Conservation (phyloP, 129 eudicot species). For the Chrysanthemum makinoi region DNA sequence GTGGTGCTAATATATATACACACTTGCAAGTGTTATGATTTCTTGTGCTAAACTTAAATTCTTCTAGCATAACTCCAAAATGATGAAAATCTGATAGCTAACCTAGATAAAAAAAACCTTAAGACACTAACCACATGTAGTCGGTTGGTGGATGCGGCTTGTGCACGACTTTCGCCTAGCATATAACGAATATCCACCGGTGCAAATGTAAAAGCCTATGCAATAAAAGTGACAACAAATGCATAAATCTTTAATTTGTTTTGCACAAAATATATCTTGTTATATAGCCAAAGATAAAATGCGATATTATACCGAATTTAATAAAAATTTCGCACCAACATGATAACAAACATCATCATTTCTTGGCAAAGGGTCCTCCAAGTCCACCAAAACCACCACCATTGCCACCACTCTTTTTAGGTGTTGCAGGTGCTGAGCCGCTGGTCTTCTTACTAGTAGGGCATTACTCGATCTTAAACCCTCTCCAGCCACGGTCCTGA, state of each 20-base stretch:
- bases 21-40: too few relatives aligned
- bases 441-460: constrained; percentile 23
- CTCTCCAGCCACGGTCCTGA: too few relatives aligned
- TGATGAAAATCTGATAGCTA: too few relatives aligned
- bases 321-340: constrained; percentile 27
- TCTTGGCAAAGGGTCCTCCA: constrained; percentile 44
- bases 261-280: constrained; percentile 33
- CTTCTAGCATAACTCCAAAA: too few relatives aligned
- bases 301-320: constrained; percentile 25
- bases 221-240: constrained; percentile 16
- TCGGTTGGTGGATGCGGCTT: too few relatives aligned
- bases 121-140: too few relatives aligned
- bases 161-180: too few relatives aligned
- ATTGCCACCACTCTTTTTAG: constrained; percentile 27
- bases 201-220: constrained; percentile 8
- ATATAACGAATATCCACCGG: not conserved
- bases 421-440: constrained; percentile 19
- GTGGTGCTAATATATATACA: too few relatives aligned
- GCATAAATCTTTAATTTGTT: constrained; percentile 32
- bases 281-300: constrained; percentile 23
- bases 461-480: too few relatives aligned
- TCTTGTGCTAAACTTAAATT: too few relatives aligned
- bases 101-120: too few relatives aligned
- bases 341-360: constrained; percentile 28
- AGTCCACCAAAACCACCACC: constrained; percentile 38